Evolutionary conservation across 305 asterid species (phyloP).

Genomic region (Caryopteris hybrid): DNA sequence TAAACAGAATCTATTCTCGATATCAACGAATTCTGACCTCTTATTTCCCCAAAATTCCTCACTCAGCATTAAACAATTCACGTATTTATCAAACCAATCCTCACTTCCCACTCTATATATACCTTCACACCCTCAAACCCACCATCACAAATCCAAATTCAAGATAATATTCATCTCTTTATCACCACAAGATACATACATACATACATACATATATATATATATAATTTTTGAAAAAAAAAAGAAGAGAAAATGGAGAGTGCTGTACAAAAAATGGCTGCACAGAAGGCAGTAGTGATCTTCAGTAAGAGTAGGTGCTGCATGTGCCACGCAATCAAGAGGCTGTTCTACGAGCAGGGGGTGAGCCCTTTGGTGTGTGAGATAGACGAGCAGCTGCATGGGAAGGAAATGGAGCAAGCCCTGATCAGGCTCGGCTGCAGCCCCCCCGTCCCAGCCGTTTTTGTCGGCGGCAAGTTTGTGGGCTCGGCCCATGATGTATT

Average conservation of each 20-base stretch:
- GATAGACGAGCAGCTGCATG: slow-evolving; percentile 33
- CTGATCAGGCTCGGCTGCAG: slow-evolving; percentile 41
- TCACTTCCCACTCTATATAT: slow-evolving; percentile 15
- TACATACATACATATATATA: too few relatives aligned
- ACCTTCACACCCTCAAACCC: background rate
- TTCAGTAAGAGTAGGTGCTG: slow-evolving; percentile 46
- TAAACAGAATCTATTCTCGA: slow-evolving; percentile 31
- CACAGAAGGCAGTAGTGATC: slow-evolving; percentile 41
- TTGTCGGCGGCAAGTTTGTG: slow-evolving; percentile 35
- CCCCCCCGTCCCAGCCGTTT: slow-evolving; percentile 40
- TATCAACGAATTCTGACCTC: slow-evolving; percentile 32
- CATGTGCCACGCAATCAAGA: slow-evolving; percentile 50
- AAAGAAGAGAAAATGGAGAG: slow-evolving; percentile 29
- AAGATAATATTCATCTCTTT: too few relatives aligned
- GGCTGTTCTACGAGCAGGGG: slow-evolving; percentile 45
- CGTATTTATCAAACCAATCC: slow-evolving; percentile 3
- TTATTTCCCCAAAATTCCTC: background rate
- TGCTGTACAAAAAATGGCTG: slow-evolving; percentile 21
- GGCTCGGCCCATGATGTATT: slow-evolving; percentile 39
- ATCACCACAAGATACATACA: too few relatives aligned
- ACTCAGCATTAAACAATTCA: slow-evolving; percentile 18
- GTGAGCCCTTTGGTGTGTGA: slow-evolving; percentile 40
- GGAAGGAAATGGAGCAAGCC: slow-evolving; percentile 35
- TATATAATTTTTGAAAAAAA: too few relatives aligned
- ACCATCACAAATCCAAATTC: too few relatives aligned